phyloP scores from a whole-genome alignment of 176 grass and related monocot genomes.

The Guadua angustifolia region DNA sequence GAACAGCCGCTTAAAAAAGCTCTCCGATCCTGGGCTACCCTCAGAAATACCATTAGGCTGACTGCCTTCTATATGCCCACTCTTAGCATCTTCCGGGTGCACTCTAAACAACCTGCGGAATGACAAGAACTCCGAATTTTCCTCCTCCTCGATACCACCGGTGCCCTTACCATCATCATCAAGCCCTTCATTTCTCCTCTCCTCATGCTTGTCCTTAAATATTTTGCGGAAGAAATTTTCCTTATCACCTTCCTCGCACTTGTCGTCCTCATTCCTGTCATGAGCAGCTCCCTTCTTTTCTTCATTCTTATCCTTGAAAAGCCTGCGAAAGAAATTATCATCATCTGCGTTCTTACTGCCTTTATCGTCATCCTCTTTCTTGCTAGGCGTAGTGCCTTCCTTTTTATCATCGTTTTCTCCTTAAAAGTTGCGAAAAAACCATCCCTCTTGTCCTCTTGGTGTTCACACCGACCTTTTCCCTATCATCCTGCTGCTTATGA shows the following conservation, averaged over 20 bases:
- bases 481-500: conserved; percentile 48
- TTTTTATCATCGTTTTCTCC: conserved; percentile 87
- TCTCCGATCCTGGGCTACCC: conserved; percentile 94
- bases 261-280: conserved; percentile 71
- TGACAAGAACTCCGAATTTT: conserved; percentile 83
- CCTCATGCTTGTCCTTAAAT: conserved; percentile 91
- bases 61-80: conserved; percentile 55
- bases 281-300: conserved; percentile 66
- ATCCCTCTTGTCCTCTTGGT: conserved; percentile 68
- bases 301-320: conserved; percentile 99
- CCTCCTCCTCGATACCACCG: conserved; percentile 70
- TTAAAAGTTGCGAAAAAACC: conserved; percentile 80
- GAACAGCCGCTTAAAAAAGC: conserved; percentile 85
- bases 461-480: conserved; percentile 38
- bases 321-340: conserved; percentile 76
- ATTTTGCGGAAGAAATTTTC: conserved; percentile 89
- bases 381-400: conserved; percentile 51
- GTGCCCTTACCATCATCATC: conserved; percentile 56
- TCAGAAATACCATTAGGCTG: conserved; percentile 59
- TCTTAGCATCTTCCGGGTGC: conserved; percentile 84
- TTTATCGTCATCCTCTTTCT: conserved; percentile 58
- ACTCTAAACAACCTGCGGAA: conserved; percentile 96
- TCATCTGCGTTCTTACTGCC: conserved; percentile 60
- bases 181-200: conserved; percentile 61
- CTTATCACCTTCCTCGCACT: conserved; percentile 80